These are phyloP conservation scores for Lipomyces orientalis DNA, from an alignment of 805 yeast genomes.

Conservation along the genomic window DNA sequence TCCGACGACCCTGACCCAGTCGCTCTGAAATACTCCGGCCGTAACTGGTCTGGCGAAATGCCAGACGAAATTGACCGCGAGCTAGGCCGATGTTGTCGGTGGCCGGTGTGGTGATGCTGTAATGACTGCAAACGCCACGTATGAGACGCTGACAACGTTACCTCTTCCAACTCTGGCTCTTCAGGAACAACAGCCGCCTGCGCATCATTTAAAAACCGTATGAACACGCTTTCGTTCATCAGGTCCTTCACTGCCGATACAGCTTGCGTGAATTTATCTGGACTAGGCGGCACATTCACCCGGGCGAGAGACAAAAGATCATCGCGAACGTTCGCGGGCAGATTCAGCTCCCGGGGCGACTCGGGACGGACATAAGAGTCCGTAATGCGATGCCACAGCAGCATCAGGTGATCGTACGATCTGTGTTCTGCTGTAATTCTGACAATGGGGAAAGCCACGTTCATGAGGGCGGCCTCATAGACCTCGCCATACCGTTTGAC, in stretches of 20 bases:
- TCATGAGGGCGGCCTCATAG: conserved; percentile 18
- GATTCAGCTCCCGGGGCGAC: conserved; percentile 43
- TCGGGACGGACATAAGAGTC: conserved; percentile 39
- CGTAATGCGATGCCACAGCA: conserved; percentile 42
- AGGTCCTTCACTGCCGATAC: conserved; percentile 40
- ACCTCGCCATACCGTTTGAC: conserved; percentile 38
- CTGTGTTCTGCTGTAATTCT: conserved; percentile 10
- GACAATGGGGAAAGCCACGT: conserved; percentile 3
- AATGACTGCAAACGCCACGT: conserved; percentile 11
- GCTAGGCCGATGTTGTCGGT: not conserved
- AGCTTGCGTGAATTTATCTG: conserved; percentile 35
- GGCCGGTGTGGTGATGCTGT: conserved; percentile 3
- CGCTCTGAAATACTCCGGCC: conserved; percentile 3
- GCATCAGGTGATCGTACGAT: conserved; percentile 27
- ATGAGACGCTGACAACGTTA: not conserved
- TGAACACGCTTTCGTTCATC: conserved; percentile 42
- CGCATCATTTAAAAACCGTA: conserved; percentile 40
- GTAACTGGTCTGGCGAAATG: not conserved
- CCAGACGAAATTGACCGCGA: not conserved
- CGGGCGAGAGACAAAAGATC: conserved; percentile 27
- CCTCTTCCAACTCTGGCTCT: not conserved
- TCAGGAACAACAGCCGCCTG: conserved; percentile 6
- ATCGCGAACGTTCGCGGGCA: conserved; percentile 42
- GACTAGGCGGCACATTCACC: conserved; percentile 35
- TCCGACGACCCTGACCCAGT: conserved; percentile 12